Evolutionary conservation across 148 eudicot genomes (phyloP).

Genomic region (Pouteria glomerata): DNA sequence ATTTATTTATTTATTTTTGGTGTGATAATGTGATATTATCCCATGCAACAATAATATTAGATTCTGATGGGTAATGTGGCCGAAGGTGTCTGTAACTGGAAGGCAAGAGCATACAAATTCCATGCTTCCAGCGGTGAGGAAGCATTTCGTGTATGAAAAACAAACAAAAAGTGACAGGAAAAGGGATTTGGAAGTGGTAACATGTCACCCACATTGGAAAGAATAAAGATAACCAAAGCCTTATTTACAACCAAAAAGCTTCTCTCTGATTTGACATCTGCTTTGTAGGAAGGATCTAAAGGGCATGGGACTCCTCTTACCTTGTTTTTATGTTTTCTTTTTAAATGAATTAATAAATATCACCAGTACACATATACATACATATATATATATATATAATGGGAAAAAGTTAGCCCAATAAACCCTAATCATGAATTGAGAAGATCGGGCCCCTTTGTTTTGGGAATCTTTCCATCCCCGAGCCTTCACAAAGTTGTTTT

Average conservation of each 20-base stretch:
- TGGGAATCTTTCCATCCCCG: background rate
- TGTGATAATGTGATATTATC: too few species aligned
- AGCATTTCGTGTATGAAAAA: slow-evolving; percentile 5
- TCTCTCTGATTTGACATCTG: slow-evolving; percentile 9
- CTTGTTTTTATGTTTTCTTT: background rate
- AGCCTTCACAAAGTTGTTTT: background rate
- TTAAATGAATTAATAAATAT: too few species aligned
- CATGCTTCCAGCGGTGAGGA: background rate
- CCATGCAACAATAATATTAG: background rate
- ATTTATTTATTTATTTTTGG: too few species aligned
- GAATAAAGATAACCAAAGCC: slow-evolving; percentile 12
- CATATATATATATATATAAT: background rate
- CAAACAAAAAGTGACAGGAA: slow-evolving; percentile 14
- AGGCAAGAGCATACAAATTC: background rate
- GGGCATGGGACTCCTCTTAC: background rate
- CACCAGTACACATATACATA: background rate
- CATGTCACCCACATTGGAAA: slow-evolving; percentile 17
- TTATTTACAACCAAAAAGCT: slow-evolving; percentile 13
- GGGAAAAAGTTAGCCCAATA: slow-evolving; percentile 8
- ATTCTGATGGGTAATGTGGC: background rate
- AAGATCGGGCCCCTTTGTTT: background rate
- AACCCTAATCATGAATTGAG: slow-evolving; percentile 23
- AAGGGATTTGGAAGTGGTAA: background rate
- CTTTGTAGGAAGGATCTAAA: slow-evolving; percentile 25
- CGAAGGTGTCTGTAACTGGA: background rate